A percentile compares a stretch with the other conserved stretches of the same genome.
These are phyloP conservation scores for Cystofilobasidium ferigula DNA, from an alignment of 768 basidiomycete genomes.

Conservation along the genomic window DNA sequence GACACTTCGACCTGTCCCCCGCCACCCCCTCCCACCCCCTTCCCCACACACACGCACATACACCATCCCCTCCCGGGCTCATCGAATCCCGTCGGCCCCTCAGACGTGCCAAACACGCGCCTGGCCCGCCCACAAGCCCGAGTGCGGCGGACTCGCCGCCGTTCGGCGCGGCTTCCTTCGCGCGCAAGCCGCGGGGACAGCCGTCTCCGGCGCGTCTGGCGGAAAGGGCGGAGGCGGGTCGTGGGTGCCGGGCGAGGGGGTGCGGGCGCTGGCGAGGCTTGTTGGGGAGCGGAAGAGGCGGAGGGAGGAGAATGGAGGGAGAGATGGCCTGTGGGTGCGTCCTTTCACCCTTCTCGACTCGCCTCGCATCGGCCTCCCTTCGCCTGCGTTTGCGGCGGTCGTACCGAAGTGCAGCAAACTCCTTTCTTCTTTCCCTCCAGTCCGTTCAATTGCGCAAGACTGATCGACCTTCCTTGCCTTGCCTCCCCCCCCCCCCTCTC, in stretches of 20 bases:
- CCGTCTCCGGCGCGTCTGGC: constrained; percentile 27
- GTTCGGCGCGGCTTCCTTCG: constrained; percentile 46
- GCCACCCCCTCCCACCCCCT: too few relatives aligned
- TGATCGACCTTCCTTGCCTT: not conserved
- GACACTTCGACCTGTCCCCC: too few relatives aligned
- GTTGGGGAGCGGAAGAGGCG: constrained; percentile 54
- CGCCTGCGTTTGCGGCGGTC: too few relatives aligned
- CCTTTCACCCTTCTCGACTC: too few relatives aligned
- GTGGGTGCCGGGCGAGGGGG: constrained; percentile 58
- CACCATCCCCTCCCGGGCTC: not conserved
- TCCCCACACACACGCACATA: too few relatives aligned
- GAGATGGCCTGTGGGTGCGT: constrained; percentile 28
- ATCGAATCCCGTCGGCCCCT: too few relatives aligned
- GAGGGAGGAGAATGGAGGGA: constrained; percentile 42
- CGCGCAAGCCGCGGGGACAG: constrained; percentile 37
- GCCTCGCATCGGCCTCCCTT: not conserved
- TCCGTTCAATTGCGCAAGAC: too few relatives aligned
- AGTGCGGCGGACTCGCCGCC: constrained; percentile 60
- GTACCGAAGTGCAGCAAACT: too few relatives aligned
- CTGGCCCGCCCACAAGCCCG: constrained; percentile 34
- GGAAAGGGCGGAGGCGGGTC: constrained; percentile 14
- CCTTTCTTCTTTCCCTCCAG: not conserved
- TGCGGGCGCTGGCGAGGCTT: constrained; percentile 66
- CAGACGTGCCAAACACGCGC: constrained; percentile 18
- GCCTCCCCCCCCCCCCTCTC: not conserved